Base-by-base conservation (phyloP, 2,329 filamentous ascomycete genomes). In the Chaetomium olivaceum region DNA sequence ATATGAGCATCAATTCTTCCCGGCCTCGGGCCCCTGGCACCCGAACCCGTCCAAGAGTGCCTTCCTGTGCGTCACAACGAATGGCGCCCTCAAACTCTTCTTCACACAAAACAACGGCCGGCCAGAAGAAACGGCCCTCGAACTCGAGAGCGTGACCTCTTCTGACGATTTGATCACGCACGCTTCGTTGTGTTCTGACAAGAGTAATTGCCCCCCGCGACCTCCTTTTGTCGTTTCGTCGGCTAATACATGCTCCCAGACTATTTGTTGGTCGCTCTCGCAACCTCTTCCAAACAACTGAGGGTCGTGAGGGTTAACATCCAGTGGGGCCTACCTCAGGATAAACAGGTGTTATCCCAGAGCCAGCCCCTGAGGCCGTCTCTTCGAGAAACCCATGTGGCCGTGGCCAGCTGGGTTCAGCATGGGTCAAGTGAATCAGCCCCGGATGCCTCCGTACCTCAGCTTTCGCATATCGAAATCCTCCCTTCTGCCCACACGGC, bases 151-250 rank as follows among this genome's bases (percentile, higher is more conserved):
- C 68, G 83, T 92, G 64, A 83, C 87, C 31, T 88, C 88, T 39
- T 88, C 89, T 0, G 88, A 92, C 68, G 89, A 92, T 69, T 76
- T 91, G n/a, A 83, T 94, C 59, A 92, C 91, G 0, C 92, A 96
- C 78, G 91, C 91, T 12, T 85, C 91, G 48, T 81, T 93, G 68
- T 86, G 89, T 65, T 87, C 90, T 3, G 91, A 93, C 63, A 91
- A 89, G 77, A 87, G 91, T 91, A 77, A 73, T 80, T 8, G 8
- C 36, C 43, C 23, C 50, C 43, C 25, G n/a, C 8, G 16, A 29
- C 21, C 16, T 39, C 16, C 36, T 61, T 33, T 23, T 62, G 9
- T 33, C 27, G 69, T 74, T 54, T 33, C 56, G 25, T 61, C 31
- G 9, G 31, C 36, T 56, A 19, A 43, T 43, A 58, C 55, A 74